Evolutionary conservation across 768 basidiomycete species (phyloP).

Genomic region (Kwoniella pini): DNA sequence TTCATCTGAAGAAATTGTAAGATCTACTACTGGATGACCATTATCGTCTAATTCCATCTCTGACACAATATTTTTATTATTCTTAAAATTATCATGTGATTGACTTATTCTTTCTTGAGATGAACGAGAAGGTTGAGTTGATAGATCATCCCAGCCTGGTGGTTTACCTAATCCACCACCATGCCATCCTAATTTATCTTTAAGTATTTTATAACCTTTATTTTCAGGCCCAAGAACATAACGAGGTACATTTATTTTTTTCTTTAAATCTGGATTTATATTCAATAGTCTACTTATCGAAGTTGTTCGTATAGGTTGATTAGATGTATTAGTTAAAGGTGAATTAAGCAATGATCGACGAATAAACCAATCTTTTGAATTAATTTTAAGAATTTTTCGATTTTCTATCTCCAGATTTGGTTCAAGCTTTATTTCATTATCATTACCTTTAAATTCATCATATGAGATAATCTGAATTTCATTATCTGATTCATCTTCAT

Average conservation of each 20-base stretch:
- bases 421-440: no score
- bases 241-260: not conserved
- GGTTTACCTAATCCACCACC: slow-evolving; percentile 47
- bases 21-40: slow-evolving; percentile 25
- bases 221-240: slow-evolving; percentile 50
- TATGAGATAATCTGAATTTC: no score
- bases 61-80: no score
- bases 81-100: no score
- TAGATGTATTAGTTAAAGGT: slow-evolving; percentile 1
- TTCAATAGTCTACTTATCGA: slow-evolving; percentile 37
- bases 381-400: slow-evolving; percentile 29
- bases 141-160: slow-evolving; percentile 12
- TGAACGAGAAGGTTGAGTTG: not conserved
- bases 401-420: no score
- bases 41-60: slow-evolving; percentile 18
- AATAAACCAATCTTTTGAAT: slow-evolving; percentile 48
- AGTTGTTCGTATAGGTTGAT: not conserved
- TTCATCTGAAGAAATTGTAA: slow-evolving; percentile 27
- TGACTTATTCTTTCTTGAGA: no score
- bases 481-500: no score
- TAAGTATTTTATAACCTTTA: slow-evolving; percentile 41
- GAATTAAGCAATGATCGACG: slow-evolving; percentile 33
- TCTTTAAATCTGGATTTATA: slow-evolving; percentile 7
- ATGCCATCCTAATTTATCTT: slow-evolving; percentile 41
- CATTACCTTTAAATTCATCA: no score